A percentile compares a stretch with the other conserved stretches of the same genome.
Evolutionary conservation across 768 basidiomycete genomes (phyloP).

Genomic region (Tubosaeta brunneosetosa): DNA sequence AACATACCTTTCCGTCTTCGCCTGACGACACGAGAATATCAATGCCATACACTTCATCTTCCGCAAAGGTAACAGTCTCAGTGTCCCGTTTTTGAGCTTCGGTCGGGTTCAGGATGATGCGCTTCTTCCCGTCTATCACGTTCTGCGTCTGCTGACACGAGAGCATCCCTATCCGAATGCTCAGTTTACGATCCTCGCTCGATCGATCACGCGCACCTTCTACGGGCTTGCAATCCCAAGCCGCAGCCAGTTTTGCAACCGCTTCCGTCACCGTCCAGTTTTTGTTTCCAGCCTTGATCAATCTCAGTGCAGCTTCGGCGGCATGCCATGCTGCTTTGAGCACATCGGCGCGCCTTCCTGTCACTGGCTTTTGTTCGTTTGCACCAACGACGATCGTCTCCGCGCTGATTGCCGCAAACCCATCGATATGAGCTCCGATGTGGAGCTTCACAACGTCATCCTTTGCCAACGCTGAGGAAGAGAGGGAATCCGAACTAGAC

Average conservation of each 20-base stretch:
- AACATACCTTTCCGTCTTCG: slow-evolving; percentile 81
- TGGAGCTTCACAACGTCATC: slow-evolving; percentile 95
- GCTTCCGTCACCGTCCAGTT: slow-evolving; percentile 94
- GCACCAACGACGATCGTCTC: slow-evolving; percentile 92
- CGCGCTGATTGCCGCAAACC: slow-evolving; percentile 88
- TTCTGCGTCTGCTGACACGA: slow-evolving; percentile 94
- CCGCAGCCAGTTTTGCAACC: slow-evolving; percentile 64
- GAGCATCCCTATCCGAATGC: slow-evolving; percentile 66
- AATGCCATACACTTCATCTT: slow-evolving; percentile 93
- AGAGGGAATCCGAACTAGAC: slow-evolving; percentile 67
- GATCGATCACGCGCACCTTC: slow-evolving; percentile 59
- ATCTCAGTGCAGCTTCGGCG: slow-evolving; percentile 87
- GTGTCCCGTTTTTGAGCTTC: slow-evolving; percentile 82
- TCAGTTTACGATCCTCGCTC: background rate
- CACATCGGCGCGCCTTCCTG: slow-evolving; percentile 85
- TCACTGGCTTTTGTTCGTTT: slow-evolving; percentile 65
- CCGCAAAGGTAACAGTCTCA: slow-evolving; percentile 80
- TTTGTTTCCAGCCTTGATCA: slow-evolving; percentile 87
- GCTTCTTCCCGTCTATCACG: slow-evolving; percentile 94
- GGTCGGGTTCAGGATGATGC: slow-evolving; percentile 86
- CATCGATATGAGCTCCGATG: slow-evolving; percentile 96
- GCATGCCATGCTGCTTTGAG: slow-evolving; percentile 92
- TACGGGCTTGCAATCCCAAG: slow-evolving; percentile 86
- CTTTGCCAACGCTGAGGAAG: slow-evolving; percentile 65
- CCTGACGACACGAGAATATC: slow-evolving; percentile 86